These are phyloP conservation scores for Epichloe glyceriae DNA, from an alignment of 2,329 filamentous ascomycete species.

Conservation along the genomic window DNA sequence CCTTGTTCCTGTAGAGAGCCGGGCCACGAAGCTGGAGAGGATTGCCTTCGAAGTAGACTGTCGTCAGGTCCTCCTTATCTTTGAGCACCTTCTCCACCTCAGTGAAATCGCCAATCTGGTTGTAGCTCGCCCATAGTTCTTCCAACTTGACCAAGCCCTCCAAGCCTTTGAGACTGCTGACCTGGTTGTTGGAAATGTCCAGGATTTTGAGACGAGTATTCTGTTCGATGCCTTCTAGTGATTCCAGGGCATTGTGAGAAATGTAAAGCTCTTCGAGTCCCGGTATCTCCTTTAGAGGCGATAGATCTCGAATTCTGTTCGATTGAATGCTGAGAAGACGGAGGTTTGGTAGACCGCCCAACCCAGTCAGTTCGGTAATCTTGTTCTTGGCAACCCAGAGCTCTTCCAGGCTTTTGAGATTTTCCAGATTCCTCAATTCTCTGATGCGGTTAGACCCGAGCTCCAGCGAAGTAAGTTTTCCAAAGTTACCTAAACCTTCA, in stretches of 20 bases:
- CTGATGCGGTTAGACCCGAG: constrained; percentile 85
- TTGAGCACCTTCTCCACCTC: constrained; percentile 69
- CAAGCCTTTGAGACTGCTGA: constrained; percentile 62
- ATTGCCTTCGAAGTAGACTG: constrained; percentile 95
- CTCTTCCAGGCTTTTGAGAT: constrained; percentile 65
- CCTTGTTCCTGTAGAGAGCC: constrained; percentile 89
- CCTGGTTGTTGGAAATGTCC: constrained; percentile 81
- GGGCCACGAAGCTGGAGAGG: constrained; percentile 68
- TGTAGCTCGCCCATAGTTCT: constrained; percentile 92
- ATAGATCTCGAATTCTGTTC: constrained; percentile 73
- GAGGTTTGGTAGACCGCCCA: constrained; percentile 64
- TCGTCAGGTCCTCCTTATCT: constrained; percentile 69
- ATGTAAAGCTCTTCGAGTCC: constrained; percentile 89
- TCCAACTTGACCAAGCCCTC: constrained; percentile 58
- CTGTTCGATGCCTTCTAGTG: constrained; percentile 58
- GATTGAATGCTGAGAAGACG: constrained; percentile 89
- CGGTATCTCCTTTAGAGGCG: constrained; percentile 59
- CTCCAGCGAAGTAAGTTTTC: constrained; percentile 70
- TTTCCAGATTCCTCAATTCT: constrained; percentile 75
- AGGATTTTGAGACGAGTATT: constrained; percentile 60
- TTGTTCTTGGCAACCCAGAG: constrained; percentile 96
- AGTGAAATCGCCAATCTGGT: constrained; percentile 63
- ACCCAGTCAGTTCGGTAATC: constrained; percentile 68
- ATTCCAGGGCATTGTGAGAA: constrained; percentile 80
- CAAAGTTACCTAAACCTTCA: constrained; percentile 66